Evolutionary conservation across 352 stramenopile species (phyloP).

Genomic region (Halophytophthora batemanensis): DNA sequence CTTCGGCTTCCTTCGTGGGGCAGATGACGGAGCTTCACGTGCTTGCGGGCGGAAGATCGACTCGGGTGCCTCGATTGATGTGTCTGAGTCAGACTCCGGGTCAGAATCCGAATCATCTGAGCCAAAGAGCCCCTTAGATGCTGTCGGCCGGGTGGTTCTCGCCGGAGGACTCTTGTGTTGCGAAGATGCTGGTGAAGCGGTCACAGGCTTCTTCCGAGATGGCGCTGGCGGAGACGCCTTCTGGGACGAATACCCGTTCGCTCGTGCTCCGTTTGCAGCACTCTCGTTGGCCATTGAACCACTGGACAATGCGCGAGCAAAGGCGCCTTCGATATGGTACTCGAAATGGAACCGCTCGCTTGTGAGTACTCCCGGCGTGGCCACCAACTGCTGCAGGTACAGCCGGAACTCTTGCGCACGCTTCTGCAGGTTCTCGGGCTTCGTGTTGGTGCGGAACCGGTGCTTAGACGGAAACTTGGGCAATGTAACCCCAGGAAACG

Average conservation of each 20-base stretch:
- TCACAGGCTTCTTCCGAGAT: slow-evolving; percentile 12
- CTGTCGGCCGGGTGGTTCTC: slow-evolving; percentile 13
- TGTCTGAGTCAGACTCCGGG: slow-evolving; percentile 48
- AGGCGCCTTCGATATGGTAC: slow-evolving; percentile 50
- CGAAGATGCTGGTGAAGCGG: slow-evolving; percentile 13
- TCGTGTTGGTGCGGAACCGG: slow-evolving; percentile 68
- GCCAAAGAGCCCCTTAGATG: slow-evolving; percentile 50
- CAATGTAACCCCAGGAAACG: slow-evolving; percentile 26
- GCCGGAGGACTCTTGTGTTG: slow-evolving; percentile 9
- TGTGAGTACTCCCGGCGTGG: slow-evolving; percentile 39
- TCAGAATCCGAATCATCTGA: slow-evolving; percentile 55
- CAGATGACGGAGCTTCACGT: slow-evolving; percentile 21
- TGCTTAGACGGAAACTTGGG: slow-evolving; percentile 84
- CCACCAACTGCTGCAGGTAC: slow-evolving; percentile 70
- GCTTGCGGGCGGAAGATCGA: slow-evolving; percentile 11
- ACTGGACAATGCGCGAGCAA: slow-evolving; percentile 31
- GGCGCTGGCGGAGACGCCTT: slow-evolving; percentile 22
- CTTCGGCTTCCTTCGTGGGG: slow-evolving; percentile 20
- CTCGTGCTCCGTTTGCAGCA: slow-evolving; percentile 11
- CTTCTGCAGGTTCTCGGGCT: slow-evolving; percentile 85
- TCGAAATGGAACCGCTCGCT: slow-evolving; percentile 68
- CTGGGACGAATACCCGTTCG: slow-evolving; percentile 14
- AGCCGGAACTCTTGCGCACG: slow-evolving; percentile 73
- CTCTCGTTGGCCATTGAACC: slow-evolving; percentile 10
- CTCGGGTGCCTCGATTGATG: slow-evolving; percentile 27